A percentile compares a stretch with the other conserved stretches of the same genome.
These are phyloP conservation scores for Hygrophila difformis DNA, from an alignment of 257 asterid genomes.

Conservation along the genomic window DNA sequence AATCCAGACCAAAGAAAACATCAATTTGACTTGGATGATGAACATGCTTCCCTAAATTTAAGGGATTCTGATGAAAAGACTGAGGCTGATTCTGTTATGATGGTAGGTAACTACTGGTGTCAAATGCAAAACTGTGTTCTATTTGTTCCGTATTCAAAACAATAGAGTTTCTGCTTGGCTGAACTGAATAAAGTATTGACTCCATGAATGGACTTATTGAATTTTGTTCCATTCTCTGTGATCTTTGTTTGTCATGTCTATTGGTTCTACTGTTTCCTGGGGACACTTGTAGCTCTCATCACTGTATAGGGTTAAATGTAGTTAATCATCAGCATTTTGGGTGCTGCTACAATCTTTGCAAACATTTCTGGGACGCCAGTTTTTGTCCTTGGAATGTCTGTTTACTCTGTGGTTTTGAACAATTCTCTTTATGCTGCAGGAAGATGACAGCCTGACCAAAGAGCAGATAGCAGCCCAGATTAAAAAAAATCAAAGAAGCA, in stretches of 20 bases:
- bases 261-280: no score
- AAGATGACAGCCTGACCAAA: conserved; percentile 60
- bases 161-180: background rate
- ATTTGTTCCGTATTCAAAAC: background rate
- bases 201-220: no score
- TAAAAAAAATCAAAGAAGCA: conserved; percentile 69
- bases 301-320: no score
- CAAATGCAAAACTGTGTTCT: conserved; percentile 1
- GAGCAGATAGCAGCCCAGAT: conserved; percentile 90
- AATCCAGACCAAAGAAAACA: conserved; percentile 31
- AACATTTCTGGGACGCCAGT: background rate
- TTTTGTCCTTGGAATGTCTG: no score
- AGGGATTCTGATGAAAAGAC: conserved; percentile 79
- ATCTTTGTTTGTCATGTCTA: no score
- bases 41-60: conserved; percentile 54
- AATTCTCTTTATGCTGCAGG: conserved; percentile 40
- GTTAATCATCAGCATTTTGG: no score
- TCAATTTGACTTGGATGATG: conserved; percentile 60
- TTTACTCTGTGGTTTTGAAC: background rate
- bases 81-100: conserved; percentile 70
- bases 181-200: background rate
- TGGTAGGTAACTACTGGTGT: conserved; percentile 39
- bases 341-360: background rate
- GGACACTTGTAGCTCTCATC: no score
- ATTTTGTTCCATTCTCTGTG: no score